A percentile compares a stretch with the other conserved stretches of the same genome.
Evolutionary conservation across 1,284 basidiomycete species (phyloP).

Genomic region (Trametes polyzona): DNA sequence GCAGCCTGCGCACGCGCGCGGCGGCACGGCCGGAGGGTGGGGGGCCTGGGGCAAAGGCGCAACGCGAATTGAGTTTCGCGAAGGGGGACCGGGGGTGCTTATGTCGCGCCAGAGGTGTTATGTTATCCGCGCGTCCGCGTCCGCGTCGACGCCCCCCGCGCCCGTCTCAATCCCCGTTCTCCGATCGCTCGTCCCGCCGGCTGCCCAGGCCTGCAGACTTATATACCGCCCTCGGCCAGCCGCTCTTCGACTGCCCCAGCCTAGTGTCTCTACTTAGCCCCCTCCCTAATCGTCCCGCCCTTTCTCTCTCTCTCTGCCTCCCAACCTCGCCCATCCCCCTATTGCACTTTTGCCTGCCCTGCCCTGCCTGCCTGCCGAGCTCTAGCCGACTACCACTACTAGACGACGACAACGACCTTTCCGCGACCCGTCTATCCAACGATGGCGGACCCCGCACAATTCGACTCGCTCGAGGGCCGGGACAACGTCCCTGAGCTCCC

Average conservation of each 20-base stretch:
- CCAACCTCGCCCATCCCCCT: neutral
- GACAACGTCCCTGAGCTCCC: slow-evolving; percentile 32
- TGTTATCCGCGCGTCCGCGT: neutral
- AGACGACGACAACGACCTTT: no score
- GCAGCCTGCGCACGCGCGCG: no score
- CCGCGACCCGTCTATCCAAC: no score
- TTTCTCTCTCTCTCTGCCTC: neutral
- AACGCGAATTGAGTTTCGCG: no score
- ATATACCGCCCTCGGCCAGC: slow-evolving; percentile 2
- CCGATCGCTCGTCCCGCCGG: neutral
- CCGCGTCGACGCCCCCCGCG: neutral
- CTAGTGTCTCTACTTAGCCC: slow-evolving; percentile 1
- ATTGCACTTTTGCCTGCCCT: neutral
- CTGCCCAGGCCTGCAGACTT: neutral
- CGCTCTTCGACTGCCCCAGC: no score
- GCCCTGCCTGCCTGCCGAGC: no score
- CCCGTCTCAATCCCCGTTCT: neutral
- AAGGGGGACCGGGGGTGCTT: no score
- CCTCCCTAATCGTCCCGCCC: slow-evolving; percentile 3
- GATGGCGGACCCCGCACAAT: slow-evolving; percentile 29
- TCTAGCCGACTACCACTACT: neutral
- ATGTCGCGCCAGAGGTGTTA: no score
- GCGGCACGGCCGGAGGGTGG: no score
- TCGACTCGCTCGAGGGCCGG: slow-evolving; percentile 24
- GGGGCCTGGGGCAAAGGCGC: no score